A percentile compares a stretch with the other conserved stretches of the same genome.
Conservation (phyloP, 805 yeast species). For the Saccharomyces kudriavzevii region DNA sequence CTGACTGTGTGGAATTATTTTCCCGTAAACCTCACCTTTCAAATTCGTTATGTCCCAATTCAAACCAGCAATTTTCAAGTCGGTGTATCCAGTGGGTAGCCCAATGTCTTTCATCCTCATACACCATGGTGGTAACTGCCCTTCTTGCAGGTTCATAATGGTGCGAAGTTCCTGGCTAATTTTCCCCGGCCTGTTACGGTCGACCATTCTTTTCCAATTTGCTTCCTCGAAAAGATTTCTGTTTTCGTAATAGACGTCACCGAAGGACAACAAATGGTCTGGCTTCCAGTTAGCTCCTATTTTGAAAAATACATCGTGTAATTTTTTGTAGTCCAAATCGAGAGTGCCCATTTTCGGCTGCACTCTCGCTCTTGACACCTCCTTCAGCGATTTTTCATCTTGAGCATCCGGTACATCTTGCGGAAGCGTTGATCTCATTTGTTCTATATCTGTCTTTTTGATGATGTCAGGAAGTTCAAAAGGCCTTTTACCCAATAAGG, state of each 20-base stretch:
- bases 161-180: slow-evolving; percentile 51
- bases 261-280: slow-evolving; percentile 46
- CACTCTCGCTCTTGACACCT: slow-evolving; percentile 69
- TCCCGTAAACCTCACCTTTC: slow-evolving; percentile 32
- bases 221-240: slow-evolving; percentile 46
- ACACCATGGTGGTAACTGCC: slow-evolving; percentile 72
- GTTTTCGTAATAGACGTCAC: slow-evolving; percentile 77
- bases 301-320: slow-evolving; percentile 82
- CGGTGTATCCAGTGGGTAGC: slow-evolving; percentile 75
- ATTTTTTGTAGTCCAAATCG: slow-evolving; percentile 75
- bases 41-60: slow-evolving; percentile 36
- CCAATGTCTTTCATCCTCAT: slow-evolving; percentile 60
- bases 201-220: slow-evolving; percentile 26
- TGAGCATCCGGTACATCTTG: background rate
- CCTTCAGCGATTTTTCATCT: slow-evolving; percentile 52
- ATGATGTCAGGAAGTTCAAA: slow-evolving; percentile 75
- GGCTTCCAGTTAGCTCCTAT: slow-evolving; percentile 62
- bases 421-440: slow-evolving; percentile 60
- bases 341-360: slow-evolving; percentile 83
- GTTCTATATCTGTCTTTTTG: slow-evolving; percentile 73
- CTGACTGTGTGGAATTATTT: slow-evolving; percentile 11
- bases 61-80: slow-evolving; percentile 48
- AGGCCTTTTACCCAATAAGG: slow-evolving; percentile 60
- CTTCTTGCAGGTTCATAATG: slow-evolving; percentile 61
- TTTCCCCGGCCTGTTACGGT: slow-evolving; percentile 54